Base-by-base conservation (phyloP, 1,284 basidiomycete species). In the Puccinia polysora region DNA sequence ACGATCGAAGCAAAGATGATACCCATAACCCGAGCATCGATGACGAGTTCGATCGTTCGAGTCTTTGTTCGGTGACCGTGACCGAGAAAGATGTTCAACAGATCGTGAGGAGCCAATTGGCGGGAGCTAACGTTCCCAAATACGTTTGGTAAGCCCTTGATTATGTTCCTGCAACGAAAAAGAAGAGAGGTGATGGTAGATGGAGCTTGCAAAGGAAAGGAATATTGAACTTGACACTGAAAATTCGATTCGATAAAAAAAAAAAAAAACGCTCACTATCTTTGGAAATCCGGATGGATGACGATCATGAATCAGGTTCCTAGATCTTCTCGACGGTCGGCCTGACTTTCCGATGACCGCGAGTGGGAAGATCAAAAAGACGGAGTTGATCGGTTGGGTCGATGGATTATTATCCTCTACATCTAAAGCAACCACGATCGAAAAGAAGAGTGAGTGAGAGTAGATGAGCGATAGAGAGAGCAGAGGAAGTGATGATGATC, bases 331-430 rank as follows among this genome's bases (percentile, higher is more conserved):
- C n/a, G n/a, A n/a, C 28, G 64, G 50, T 28, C 30, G 36, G 15
- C 10, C 15, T 20, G 49, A 53, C 15, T 65, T 65, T 55, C 64
- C 64, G 2, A 34, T 53, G 50, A 65, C 64, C 14, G 64, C 30
- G 4, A 65, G 64, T 28, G 64, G 64, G 36, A 65, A 65, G 50
- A 55, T 65, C 36, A 53, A 53, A 28, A 65, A 65, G 36, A 52
- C 20, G 23, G 64, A 53, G 25, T 50, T 65, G 30, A 38, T 23
- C 12, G 0, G 23, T n/a, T 58, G 56, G 56, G 56, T 34, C 20
- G 12, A 63, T 20, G 45, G 45, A 4, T 58, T 38, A 58, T 56
- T 56, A n/a, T n/a, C n/a, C n/a, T n/a, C n/a, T n/a, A n/a, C n/a
- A n/a, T n/a, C n/a, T n/a, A n/a, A n/a, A n/a, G n/a, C n/a, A n/a